Percentiles rank a stretch among this genome's conserved stretches.
Conservation (phyloP, 306 rosid species). For the Biancaea sappan region DNA sequence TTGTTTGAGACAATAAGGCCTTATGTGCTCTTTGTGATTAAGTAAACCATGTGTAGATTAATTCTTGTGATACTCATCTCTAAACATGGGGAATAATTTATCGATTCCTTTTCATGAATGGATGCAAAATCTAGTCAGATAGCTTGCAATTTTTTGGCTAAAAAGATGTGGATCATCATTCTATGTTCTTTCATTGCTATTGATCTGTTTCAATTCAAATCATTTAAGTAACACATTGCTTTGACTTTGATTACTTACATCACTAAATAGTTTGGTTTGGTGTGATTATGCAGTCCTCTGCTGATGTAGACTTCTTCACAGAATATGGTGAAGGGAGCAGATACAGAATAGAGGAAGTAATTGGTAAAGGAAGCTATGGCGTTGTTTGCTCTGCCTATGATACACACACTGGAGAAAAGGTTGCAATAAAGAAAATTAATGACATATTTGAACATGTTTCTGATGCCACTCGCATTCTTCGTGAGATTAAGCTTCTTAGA, state of each 20-base stretch:
- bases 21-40: background rate
- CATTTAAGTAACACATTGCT: conserved; percentile 1
- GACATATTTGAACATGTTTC: conserved; percentile 94
- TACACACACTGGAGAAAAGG: conserved; percentile 79
- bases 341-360: conserved; percentile 90
- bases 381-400: conserved; percentile 94
- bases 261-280: conserved; percentile 23
- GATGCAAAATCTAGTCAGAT: background rate
- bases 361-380: conserved; percentile 95
- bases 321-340: conserved; percentile 92
- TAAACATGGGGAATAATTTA: background rate
- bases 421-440: conserved; percentile 90
- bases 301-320: conserved; percentile 83
- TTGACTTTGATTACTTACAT: background rate
- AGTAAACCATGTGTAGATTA: background rate
- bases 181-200: background rate
- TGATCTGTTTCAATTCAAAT: too few species aligned
- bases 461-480: conserved; percentile 89
- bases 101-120: background rate
- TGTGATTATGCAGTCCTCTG: conserved; percentile 61
- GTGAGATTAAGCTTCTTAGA: conserved; percentile 90
- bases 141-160: conserved; percentile 7
- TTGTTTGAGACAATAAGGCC: background rate
- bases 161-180: background rate
- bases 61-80: background rate